Evolutionary conservation across 108 stramenopile genomes (phyloP), one percentile per base, ranked within the genome.

Genomic region (Fistulifera pelliculosa): DNA sequence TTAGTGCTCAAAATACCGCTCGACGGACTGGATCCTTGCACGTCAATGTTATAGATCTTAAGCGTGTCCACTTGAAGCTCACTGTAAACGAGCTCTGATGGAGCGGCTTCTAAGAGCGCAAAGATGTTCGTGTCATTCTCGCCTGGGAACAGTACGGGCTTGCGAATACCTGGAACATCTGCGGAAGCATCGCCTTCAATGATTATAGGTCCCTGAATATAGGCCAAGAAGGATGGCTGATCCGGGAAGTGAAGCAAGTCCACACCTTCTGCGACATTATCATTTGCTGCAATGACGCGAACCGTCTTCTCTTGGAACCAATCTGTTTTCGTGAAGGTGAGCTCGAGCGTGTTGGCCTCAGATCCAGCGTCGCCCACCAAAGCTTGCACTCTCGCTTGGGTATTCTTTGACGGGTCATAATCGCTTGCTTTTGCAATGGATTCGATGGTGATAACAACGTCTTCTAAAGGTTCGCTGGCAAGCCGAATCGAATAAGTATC

Each of bases 201-300:
- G 19, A 45, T 5, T 4, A 45, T 17, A 45, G 44, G 44, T 5
- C 44, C 44, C 11, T 45, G 44, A 27, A 52, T 52, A 5, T 28
- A 52, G 12, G 52, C 26, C 1, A 52, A 27, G 26, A 52, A 52
- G 7, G 70, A 65, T 25, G 70, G 70, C 53, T 71, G 64, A 14
- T 64, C 65, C 23, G 70, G 56, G 41, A 71, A 71, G 27, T 55
- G 47, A 1, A 71, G 43, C 25, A 58, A 55, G 38, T 71, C 64
- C 13, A 71, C 70, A 6, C 70, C 70, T 49, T 71, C 70, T 40
- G 59, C 64, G 4, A 56, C 44, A 14, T 50, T 27, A 42, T 71
- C 64, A 26, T 71, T 56, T n/a, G 54, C 49, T 49, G 70, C 70
- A 7, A 64, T 26, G 48, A 71, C 70, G 17, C 21, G 13, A 0